Evolutionary conservation across 164 flowering plant genomes (phyloP).

Genomic region (Dillenia turbinata): DNA sequence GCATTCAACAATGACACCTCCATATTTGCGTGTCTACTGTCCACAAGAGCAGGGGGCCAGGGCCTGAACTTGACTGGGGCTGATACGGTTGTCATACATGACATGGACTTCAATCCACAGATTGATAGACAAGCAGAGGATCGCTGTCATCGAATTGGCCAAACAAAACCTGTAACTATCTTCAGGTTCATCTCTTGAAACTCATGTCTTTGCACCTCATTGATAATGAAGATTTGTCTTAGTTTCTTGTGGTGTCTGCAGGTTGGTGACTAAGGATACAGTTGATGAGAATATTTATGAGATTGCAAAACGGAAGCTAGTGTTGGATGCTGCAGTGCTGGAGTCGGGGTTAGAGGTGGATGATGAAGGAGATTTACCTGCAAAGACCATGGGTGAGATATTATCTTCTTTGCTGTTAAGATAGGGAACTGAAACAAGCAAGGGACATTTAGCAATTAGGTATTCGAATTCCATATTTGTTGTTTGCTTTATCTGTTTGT

Average conservation of each 20-base stretch:
- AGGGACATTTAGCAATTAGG: too few species aligned
- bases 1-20: slow-evolving; percentile 77
- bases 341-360: slow-evolving; percentile 64
- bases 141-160: slow-evolving; percentile 96
- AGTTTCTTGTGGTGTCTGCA: slow-evolving; percentile 19
- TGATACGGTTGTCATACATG: slow-evolving; percentile 92
- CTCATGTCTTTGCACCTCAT: not conserved
- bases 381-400: slow-evolving; percentile 95
- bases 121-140: slow-evolving; percentile 97
- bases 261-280: slow-evolving; percentile 87
- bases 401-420: slow-evolving; percentile 61
- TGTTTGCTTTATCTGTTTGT: not conserved
- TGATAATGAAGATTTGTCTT: not conserved
- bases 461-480: too few species aligned
- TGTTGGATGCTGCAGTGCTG: slow-evolving; percentile 87
- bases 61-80: slow-evolving; percentile 94
- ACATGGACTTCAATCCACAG: slow-evolving; percentile 99
- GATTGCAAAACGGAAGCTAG: slow-evolving; percentile 88
- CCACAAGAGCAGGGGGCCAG: slow-evolving; percentile 97
- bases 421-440: slow-evolving; percentile 2
- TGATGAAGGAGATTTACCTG: slow-evolving; percentile 44
- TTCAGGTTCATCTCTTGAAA: slow-evolving; percentile 46
- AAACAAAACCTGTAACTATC: slow-evolving; percentile 83
- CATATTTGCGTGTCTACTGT: slow-evolving; percentile 89
- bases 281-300: slow-evolving; percentile 94